Conservation (phyloP, 257 asterid species). For the Petrea volubilis region DNA sequence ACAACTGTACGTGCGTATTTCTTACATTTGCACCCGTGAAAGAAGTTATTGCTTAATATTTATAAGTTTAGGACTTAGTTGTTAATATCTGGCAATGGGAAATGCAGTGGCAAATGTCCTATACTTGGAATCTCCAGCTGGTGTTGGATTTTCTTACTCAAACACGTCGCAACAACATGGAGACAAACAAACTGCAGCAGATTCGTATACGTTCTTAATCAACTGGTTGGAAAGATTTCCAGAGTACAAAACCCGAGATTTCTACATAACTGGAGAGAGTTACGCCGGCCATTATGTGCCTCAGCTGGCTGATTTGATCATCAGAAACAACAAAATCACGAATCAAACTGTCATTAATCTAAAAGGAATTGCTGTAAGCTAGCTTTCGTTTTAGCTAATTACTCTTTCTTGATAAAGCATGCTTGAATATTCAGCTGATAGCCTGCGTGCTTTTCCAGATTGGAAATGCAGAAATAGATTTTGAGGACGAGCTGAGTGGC, state of each 20-base stretch:
- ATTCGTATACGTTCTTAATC: conserved; percentile 51
- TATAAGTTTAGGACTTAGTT: not conserved
- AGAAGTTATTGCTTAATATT: too few relatives aligned
- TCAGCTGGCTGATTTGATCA: conserved; percentile 66
- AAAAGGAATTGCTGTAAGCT: conserved; percentile 69
- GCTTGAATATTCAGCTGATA: not conserved
- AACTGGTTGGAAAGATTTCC: conserved; percentile 79
- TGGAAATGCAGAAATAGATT: conserved; percentile 60
- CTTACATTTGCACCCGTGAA: not conserved
- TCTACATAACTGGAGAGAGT: conserved; percentile 65
- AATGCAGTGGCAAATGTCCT: conserved; percentile 66
- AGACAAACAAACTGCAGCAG: conserved; percentile 53
- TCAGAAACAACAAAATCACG: conserved; percentile 42
- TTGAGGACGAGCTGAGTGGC: conserved; percentile 34
- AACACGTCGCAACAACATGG: conserved; percentile 61
- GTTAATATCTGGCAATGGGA: not conserved
- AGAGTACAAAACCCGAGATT: conserved; percentile 58
- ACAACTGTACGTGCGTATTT: conserved; percentile 35
- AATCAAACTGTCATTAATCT: conserved; percentile 54
- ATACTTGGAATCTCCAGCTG: conserved; percentile 78
- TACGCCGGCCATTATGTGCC: conserved; percentile 80
- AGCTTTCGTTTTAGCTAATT: not conserved
- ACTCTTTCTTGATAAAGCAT: not conserved
- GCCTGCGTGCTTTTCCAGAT: conserved; percentile 35
- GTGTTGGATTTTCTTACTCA: conserved; percentile 80